Conservation (phyloP, 164 flowering plant species). For the Vitis amurensis region DNA sequence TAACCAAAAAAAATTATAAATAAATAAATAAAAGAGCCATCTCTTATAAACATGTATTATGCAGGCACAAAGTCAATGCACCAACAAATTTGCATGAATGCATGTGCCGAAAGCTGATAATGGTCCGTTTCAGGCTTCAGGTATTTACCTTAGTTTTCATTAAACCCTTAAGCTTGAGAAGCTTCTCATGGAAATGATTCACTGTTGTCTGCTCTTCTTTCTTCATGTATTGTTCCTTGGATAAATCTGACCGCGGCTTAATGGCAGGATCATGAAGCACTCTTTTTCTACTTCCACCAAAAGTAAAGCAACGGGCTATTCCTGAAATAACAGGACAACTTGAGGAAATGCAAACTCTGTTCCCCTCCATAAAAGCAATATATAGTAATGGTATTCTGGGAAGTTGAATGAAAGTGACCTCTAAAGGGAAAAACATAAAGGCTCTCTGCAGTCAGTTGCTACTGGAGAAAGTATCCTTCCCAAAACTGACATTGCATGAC, state of each 20-base stretch:
- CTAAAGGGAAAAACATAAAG: no score
- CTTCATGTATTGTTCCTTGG: constrained; percentile 79
- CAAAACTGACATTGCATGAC: background rate
- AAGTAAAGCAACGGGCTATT: constrained; percentile 94
- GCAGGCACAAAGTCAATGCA: background rate
- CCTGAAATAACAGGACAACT: constrained; percentile 37
- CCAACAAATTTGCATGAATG: background rate
- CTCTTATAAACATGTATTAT: background rate
- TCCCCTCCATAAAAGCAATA: background rate
- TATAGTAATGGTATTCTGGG: no score
- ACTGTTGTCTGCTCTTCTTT: constrained; percentile 80
- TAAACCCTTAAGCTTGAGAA: constrained; percentile 74
- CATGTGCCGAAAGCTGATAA: background rate
- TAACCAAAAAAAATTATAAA: background rate
- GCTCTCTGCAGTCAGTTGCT: no score
- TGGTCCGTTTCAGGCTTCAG: background rate
- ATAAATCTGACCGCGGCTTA: constrained; percentile 55
- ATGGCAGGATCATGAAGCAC: constrained; percentile 76
- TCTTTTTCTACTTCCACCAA: constrained; percentile 83
- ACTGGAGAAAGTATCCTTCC: background rate
- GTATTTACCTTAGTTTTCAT: constrained; percentile 81
- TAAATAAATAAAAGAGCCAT: background rate
- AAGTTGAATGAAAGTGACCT: no score
- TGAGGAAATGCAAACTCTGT: background rate
- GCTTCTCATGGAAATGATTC: constrained; percentile 94